Conservation (phyloP, 2,329 filamentous ascomycete genomes). For the Purpureocillium takamizusanense region DNA sequence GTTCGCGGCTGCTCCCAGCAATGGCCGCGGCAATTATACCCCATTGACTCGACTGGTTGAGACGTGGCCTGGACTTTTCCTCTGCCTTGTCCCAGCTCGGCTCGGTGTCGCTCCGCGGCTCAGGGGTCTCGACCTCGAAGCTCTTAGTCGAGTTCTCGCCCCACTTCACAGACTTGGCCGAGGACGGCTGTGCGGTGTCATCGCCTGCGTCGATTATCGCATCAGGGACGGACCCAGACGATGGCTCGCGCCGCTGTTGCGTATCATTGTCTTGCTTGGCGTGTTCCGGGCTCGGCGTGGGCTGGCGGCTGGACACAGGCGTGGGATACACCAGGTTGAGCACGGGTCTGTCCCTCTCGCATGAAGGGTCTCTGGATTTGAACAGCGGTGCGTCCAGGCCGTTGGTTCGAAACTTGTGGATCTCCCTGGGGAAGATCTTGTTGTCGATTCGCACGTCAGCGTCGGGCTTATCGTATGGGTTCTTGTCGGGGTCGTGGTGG, state of each 20-base stretch:
- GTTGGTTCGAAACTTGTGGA: conserved; percentile 25
- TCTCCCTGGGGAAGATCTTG: conserved; percentile 43
- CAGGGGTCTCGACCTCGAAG: conserved; percentile 52
- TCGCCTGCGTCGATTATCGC: conserved; percentile 29
- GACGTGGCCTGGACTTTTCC: conserved; percentile 23
- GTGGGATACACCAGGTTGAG: conserved; percentile 55
- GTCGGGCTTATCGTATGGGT: conserved; percentile 47
- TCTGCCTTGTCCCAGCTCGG: conserved; percentile 10
- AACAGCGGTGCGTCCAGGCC: conserved; percentile 23
- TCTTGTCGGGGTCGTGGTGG: conserved; percentile 28
- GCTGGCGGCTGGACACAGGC: conserved; percentile 30
- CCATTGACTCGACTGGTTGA: conserved; percentile 38
- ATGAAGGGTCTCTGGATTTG: conserved; percentile 41
- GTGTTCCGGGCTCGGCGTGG: conserved; percentile 31
- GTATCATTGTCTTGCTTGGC: neutral
- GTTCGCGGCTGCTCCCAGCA: conserved; percentile 29
- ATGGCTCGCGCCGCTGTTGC: neutral
- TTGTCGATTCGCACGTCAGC: conserved; percentile 57
- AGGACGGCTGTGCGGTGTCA: conserved; percentile 30
- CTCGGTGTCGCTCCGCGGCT: conserved; percentile 25
- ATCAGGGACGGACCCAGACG: conserved; percentile 19
- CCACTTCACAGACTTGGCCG: conserved; percentile 54
- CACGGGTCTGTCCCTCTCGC: conserved; percentile 46
- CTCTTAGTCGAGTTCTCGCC: conserved; percentile 56
- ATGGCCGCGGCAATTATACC: conserved; percentile 42